Percentiles rank a stretch among this genome's conserved stretches.
These are phyloP conservation scores for Alloascoidea africana DNA, from an alignment of 805 yeast species.

Conservation along the genomic window DNA sequence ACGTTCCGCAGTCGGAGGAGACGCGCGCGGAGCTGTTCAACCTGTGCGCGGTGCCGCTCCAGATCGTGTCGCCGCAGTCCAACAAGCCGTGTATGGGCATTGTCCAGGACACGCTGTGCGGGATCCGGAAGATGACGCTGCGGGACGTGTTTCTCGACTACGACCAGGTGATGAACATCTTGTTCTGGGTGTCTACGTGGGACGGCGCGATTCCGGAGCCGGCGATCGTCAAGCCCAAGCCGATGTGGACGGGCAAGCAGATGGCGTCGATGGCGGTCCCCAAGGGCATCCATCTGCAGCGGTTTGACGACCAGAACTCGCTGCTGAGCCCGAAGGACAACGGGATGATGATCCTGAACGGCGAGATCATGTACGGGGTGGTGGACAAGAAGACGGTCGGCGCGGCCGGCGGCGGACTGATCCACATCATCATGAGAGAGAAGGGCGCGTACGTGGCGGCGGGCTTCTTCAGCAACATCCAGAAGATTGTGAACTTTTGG, in stretches of 20 bases:
- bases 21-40: conserved; percentile 93
- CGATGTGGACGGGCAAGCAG: conserved; percentile 97
- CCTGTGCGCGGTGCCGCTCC: conserved; percentile 93
- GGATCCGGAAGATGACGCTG: conserved; percentile 87
- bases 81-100: conserved; percentile 99
- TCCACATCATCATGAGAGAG: conserved; percentile 95
- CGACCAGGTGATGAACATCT: conserved; percentile 90
- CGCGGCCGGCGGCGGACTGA: conserved; percentile 95
- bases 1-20: conserved; percentile 97
- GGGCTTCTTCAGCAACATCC: conserved; percentile 78
- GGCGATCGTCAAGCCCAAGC: conserved; percentile 85
- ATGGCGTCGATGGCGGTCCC: conserved; percentile 87
- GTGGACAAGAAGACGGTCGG: conserved; percentile 98
- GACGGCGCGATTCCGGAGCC: conserved; percentile 97
- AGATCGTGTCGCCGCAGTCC: conserved; percentile 96
- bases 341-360: conserved; percentile 92
- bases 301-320: conserved; percentile 85
- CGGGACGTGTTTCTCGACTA: conserved; percentile 81
- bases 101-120: conserved; percentile 97
- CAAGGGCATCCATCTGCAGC: conserved; percentile 84
- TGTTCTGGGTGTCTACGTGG: conserved; percentile 98
- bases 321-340: conserved; percentile 76
- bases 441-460: conserved; percentile 90
- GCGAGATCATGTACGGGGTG: conserved; percentile 94
- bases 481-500: conserved; percentile 95